A percentile compares a stretch with the other conserved stretches of the same genome.
phyloP scores from a whole-genome alignment of 208 protist genomes.

The Giardia duodenalis region DNA sequence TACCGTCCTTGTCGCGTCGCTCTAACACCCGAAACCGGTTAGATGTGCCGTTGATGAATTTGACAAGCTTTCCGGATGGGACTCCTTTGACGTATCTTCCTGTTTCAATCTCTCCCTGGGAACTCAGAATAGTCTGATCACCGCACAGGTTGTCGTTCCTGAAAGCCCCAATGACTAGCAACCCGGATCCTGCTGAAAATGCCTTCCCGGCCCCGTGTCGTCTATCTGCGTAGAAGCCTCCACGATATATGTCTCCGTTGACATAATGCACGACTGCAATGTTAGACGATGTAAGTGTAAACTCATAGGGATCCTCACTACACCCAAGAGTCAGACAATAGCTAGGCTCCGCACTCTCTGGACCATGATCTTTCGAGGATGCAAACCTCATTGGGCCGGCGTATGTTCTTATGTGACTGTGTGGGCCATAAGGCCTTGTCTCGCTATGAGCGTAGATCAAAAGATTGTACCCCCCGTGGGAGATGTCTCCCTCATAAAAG shows the following conservation, averaged over 20 bases:
- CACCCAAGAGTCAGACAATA: too few species aligned
- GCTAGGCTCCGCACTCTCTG: too few species aligned
- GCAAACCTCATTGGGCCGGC: too few species aligned
- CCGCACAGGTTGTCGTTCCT: not conserved
- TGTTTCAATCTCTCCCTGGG: not conserved
- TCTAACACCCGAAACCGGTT: not conserved
- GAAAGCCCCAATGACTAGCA: not conserved
- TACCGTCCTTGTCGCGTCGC: too few species aligned
- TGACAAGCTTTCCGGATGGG: not conserved
- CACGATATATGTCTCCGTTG: not conserved
- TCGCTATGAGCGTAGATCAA: too few species aligned
- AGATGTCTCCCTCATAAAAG: not conserved
- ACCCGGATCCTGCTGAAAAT: not conserved
- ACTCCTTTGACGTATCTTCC: not conserved
- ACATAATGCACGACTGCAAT: not conserved
- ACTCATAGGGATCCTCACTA: too few species aligned
- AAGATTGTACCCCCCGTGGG: too few species aligned
- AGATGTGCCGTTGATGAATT: not conserved
- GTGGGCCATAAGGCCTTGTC: too few species aligned
- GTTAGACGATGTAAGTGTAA: too few species aligned
- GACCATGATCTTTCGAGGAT: too few species aligned
- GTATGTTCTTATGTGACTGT: too few species aligned
- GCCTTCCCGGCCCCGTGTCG: not conserved
- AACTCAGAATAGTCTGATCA: not conserved
- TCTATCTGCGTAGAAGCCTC: not conserved